Percentiles rank a stretch among this genome's conserved stretches.
Conservation (phyloP, 2,329 filamentous ascomycete genomes). For the Simplicillium sp. region DNA sequence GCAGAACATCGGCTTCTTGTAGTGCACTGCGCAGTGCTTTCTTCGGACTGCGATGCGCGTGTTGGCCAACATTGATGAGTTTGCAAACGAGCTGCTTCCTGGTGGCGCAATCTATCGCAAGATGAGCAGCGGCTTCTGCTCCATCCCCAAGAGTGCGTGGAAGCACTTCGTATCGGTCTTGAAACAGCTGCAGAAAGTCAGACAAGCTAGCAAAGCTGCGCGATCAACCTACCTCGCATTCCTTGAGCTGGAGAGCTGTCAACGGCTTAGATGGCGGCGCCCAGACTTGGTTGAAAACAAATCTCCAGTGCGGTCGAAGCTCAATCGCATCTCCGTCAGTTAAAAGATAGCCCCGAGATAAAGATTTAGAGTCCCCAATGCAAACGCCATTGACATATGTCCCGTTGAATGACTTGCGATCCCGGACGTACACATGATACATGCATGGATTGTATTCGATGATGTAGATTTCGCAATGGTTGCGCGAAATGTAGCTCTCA, state of each 20-base stretch:
- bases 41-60: slow-evolving; percentile 15
- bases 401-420: slow-evolving; percentile 43
- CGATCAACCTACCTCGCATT: slow-evolving; percentile 18
- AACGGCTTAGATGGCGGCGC: slow-evolving; percentile 14
- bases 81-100: slow-evolving; percentile 61
- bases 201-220: not conserved
- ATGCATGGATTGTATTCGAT: slow-evolving; percentile 36
- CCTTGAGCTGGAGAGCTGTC: slow-evolving; percentile 19
- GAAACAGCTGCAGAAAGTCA: slow-evolving; percentile 18
- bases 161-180: slow-evolving; percentile 21
- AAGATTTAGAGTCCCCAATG: slow-evolving; percentile 27
- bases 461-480: slow-evolving; percentile 47
- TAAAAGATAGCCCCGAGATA: slow-evolving; percentile 36
- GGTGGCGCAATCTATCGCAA: slow-evolving; percentile 35
- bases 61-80: slow-evolving; percentile 39
- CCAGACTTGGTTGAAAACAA: slow-evolving; percentile 20
- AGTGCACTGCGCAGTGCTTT: slow-evolving; percentile 26
- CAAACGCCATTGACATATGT: slow-evolving; percentile 39
- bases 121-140: slow-evolving; percentile 24
- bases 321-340: slow-evolving; percentile 39
- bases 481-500: slow-evolving; percentile 35
- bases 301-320: slow-evolving; percentile 27
- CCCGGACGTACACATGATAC: slow-evolving; percentile 43
- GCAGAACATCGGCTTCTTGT: slow-evolving; percentile 43
- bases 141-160: slow-evolving; percentile 26